Evolutionary conservation across 345 rosid genomes (phyloP).

Genomic region (Lenwebbia sp.): DNA sequence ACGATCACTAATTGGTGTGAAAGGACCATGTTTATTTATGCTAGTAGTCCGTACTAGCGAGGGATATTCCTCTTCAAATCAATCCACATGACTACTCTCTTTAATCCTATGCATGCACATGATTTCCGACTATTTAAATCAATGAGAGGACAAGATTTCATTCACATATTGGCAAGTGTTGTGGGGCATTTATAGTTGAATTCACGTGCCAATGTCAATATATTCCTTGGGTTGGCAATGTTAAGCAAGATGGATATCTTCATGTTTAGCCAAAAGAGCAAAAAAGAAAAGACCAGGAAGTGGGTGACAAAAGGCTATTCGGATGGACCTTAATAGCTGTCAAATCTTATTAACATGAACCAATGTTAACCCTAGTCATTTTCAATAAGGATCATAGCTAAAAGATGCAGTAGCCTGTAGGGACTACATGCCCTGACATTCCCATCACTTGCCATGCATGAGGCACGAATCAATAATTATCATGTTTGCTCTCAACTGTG

Average conservation of each 20-base stretch:
- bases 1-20: neutral
- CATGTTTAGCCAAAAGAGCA: neutral
- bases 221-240: neutral
- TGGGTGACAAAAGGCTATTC: neutral
- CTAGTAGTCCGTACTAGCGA: fast-evolving
- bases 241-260: neutral
- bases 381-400: neutral
- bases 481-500: neutral
- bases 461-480: neutral
- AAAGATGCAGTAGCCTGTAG: neutral
- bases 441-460: neutral
- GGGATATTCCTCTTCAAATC: neutral
- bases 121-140: neutral
- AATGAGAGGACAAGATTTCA: neutral
- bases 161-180: neutral
- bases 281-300: neutral
- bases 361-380: neutral
- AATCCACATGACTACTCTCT: neutral
- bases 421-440: neutral
- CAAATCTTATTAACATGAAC: neutral
- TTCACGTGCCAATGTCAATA: neutral
- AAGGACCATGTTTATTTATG: neutral
- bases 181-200: neutral
- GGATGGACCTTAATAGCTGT: neutral
- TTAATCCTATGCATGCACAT: neutral